These are phyloP conservation scores for Sphagnum contortum DNA, from an alignment of 225 moss, liverwort and hornwort species.

Conservation along the genomic window DNA sequence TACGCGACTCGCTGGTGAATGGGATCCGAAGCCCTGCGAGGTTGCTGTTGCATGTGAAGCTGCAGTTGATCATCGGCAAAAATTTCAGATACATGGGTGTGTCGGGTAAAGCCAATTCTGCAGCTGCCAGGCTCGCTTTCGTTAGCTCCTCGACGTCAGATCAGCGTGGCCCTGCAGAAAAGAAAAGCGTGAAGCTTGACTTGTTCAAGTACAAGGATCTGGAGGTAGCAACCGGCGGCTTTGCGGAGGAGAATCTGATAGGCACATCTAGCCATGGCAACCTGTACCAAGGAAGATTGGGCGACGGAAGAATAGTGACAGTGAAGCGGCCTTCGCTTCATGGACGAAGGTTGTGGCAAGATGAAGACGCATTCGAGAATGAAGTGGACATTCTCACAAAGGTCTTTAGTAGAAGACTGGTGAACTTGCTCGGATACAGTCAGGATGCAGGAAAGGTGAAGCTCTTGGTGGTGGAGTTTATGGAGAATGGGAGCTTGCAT, in stretches of 20 bases:
- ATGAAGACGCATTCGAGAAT: slow-evolving; percentile 39
- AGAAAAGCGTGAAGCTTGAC: background rate
- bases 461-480: slow-evolving; percentile 39
- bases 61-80: no score
- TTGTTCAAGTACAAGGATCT: slow-evolving; percentile 5
- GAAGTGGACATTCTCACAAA: slow-evolving; percentile 38
- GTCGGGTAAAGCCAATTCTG: no score
- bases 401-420: slow-evolving; percentile 18
- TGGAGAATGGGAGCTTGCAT: slow-evolving; percentile 34
- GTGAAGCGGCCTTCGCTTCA: slow-evolving; percentile 33
- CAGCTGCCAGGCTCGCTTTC: no score
- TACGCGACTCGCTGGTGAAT: no score
- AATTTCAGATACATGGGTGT: no score
- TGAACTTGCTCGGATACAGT: slow-evolving; percentile 38
- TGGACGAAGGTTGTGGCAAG: slow-evolving; percentile 6
- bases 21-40: no score
- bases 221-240: slow-evolving; percentile 10
- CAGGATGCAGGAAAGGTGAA: slow-evolving; percentile 16
- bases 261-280: slow-evolving; percentile 10
- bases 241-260: slow-evolving; percentile 2
- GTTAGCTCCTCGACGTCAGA: no score
- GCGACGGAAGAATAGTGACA: slow-evolving; percentile 13
- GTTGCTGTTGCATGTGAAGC: no score
- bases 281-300: slow-evolving; percentile 10
- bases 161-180: no score